Evolutionary conservation across 306 rosid genomes (phyloP).

Genomic region (Lathyrus oleraceus): DNA sequence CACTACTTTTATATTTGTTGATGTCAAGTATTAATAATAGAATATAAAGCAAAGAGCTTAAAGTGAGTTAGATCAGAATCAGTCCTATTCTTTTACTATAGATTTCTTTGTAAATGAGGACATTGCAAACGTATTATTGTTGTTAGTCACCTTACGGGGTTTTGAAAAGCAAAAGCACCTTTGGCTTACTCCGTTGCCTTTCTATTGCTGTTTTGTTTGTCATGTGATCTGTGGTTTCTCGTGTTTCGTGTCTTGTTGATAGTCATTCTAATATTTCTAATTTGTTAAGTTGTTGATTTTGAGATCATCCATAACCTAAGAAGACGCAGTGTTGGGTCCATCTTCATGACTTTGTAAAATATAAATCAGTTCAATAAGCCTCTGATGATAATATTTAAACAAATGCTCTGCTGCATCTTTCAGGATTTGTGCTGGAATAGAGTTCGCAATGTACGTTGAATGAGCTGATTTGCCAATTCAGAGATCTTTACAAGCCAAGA

Average conservation of each 20-base stretch:
- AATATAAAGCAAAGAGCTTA: not conserved
- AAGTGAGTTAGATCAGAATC: not conserved
- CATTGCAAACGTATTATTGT: not conserved
- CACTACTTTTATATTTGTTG: not conserved
- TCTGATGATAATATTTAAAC: constrained; percentile 7
- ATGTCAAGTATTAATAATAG: not conserved
- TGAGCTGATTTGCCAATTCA: constrained; percentile 36
- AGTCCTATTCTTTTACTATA: not conserved
- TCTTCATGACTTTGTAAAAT: not conserved
- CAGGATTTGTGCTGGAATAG: constrained; percentile 38
- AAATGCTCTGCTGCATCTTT: constrained; percentile 28
- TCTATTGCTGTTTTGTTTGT: not conserved
- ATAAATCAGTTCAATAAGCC: constrained; percentile 3
- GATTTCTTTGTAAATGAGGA: not conserved
- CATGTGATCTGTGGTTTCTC: not conserved
- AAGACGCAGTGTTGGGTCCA: not conserved
- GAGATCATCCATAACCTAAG: not conserved
- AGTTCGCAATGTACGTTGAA: constrained; percentile 17
- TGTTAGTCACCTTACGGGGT: not conserved
- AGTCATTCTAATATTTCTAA: constrained; percentile 2
- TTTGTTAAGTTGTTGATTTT: not conserved
- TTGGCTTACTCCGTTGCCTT: not conserved
- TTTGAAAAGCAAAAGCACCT: not conserved
- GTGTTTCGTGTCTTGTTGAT: not conserved
- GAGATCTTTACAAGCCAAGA: constrained; percentile 36